A percentile compares a stretch with the other conserved stretches of the same genome.
phyloP scores from a whole-genome alignment of 257 asterid species.

The Nemophila menziesii region DNA sequence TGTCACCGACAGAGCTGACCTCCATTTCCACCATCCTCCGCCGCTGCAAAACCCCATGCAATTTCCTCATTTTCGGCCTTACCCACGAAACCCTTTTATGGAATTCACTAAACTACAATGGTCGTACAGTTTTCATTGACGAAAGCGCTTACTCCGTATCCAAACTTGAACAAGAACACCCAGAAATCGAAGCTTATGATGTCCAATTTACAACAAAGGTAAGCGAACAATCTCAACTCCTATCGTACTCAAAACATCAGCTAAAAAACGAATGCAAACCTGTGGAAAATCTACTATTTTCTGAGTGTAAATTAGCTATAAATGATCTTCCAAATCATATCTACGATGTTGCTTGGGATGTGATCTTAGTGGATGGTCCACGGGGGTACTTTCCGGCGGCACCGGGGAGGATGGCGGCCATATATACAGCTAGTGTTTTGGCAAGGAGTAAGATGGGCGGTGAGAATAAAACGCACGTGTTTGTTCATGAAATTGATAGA shows the following conservation, averaged over 20 bases:
- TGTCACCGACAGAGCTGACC: constrained; percentile 43
- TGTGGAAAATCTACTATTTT: constrained; percentile 67
- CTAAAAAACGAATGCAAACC: constrained; percentile 43
- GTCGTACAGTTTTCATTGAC: constrained; percentile 66
- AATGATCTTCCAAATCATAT: constrained; percentile 80
- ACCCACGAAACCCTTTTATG: constrained; percentile 73
- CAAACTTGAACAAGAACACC: constrained; percentile 36
- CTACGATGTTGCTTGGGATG: constrained; percentile 85
- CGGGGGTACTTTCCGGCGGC: constrained; percentile 36
- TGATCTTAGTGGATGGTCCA: constrained; percentile 71
- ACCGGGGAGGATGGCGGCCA: constrained; percentile 71
- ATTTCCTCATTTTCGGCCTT: constrained; percentile 69
- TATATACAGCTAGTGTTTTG: constrained; percentile 67
- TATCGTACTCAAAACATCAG: constrained; percentile 36
- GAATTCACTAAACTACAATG: constrained; percentile 58
- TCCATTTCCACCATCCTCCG: constrained; percentile 48
- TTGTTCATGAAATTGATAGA: constrained; percentile 55
- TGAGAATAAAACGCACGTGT: constrained; percentile 43
- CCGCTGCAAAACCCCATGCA: constrained; percentile 50
- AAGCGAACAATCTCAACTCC: constrained; percentile 43
- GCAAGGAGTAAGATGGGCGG: constrained; percentile 56
- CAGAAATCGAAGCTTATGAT: constrained; percentile 72
- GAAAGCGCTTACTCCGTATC: constrained; percentile 50
- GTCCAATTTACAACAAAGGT: constrained; percentile 53
- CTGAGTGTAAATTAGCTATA: constrained; percentile 64